phyloP scores from a whole-genome alignment of 1,284 basidiomycete species.

The Exobasidium cylindrosporum region DNA sequence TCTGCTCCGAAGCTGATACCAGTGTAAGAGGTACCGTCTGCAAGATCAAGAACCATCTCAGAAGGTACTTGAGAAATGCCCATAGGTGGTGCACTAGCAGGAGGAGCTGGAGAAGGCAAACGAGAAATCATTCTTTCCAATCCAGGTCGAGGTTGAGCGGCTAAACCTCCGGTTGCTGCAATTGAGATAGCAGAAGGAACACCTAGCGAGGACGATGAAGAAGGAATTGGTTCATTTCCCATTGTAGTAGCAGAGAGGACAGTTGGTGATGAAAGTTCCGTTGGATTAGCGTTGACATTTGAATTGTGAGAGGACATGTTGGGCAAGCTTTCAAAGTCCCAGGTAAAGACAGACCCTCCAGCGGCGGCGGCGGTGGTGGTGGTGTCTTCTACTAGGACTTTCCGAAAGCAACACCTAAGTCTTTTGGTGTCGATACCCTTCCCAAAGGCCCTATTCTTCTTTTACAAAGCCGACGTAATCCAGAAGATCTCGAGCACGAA shows the following conservation, averaged over 20 bases:
- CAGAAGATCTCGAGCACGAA: too few relatives aligned
- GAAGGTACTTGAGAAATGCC: conserved; percentile 7
- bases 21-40: conserved; percentile 81
- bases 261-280: not conserved
- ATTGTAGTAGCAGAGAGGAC: not conserved
- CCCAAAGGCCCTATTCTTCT: too few relatives aligned
- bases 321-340: too few relatives aligned
- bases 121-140: conserved; percentile 1
- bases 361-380: too few relatives aligned
- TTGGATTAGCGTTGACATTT: not conserved
- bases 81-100: conserved; percentile 25
- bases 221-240: too few relatives aligned
- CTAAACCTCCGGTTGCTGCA: not conserved
- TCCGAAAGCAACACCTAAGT: too few relatives aligned
- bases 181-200: not conserved
- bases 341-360: too few relatives aligned
- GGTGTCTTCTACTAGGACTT: too few relatives aligned
- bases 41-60: conserved; percentile 78
- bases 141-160: not conserved
- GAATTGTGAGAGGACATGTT: not conserved
- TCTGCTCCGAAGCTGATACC: conserved; percentile 93
- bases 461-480: too few relatives aligned
- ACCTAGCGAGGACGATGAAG: not conserved
- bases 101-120: conserved; percentile 21
- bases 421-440: too few relatives aligned